Base-by-base conservation (phyloP, 306 rosid species). In the Cucurbita pepo region DNA sequence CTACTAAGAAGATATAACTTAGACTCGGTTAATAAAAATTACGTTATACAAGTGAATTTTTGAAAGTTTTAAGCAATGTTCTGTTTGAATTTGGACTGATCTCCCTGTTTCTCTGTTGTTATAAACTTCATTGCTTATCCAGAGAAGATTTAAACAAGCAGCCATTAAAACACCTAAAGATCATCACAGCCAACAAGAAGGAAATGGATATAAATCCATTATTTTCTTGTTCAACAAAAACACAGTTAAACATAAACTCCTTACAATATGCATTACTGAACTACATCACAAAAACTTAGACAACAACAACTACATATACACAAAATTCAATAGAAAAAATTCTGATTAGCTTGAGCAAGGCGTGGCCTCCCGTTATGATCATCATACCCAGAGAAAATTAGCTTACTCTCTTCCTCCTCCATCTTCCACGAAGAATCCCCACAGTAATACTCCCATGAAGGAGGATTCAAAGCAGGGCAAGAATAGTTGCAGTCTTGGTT, bases 391-490 rank as follows among this genome's bases (percentile, higher is more conserved):
- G 55, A 53, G 69, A 75, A 47, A 54, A 18, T 65, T 65, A 75
- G 22, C 21, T 52, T 36, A 57, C 76, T 79, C 75, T 77, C 80
- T 75, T 77, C 81, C 76, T 82, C 88, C 60, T 88, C 96, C 84
- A 94, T 86, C 77, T 70, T 83, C 88, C 97, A 89, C 30, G 85
- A 83, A 1, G 86, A 78, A 50, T 90, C 86, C 58, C 84, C 81
- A 78, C 78, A 79, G 79, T 81, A 86, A 66, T 84, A 85, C 60
- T 84, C 90, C 96, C 91, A 86, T 45, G 89, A 72, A 56, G 86
- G 59, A 77, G 85, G 74, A 34, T 5, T 59, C 56, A 80, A 53
- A 62, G 80, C 56, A 69, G 88, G 86, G 71, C 84, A 75, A 73
- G 82, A 50, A 74, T 83, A 79, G 64, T 74, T 83, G 82, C 82